phyloP scores from a whole-genome alignment of 2,329 filamentous ascomycete genomes.

The Phoma sp. region DNA sequence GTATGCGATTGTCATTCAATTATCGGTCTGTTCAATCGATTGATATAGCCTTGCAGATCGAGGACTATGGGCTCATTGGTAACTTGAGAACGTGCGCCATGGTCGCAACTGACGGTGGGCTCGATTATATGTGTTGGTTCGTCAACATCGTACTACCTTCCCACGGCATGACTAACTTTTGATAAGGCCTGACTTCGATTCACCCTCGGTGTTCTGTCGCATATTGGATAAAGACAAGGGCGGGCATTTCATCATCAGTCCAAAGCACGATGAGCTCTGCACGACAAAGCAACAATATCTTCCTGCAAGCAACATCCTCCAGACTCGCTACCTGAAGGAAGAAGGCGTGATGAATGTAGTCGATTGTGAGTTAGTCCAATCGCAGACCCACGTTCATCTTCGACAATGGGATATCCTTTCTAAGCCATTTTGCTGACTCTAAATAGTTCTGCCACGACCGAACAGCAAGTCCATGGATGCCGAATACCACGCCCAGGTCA shows the following conservation, averaged over 20 bases:
- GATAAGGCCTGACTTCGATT: conserved; percentile 76
- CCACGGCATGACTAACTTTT: neutral
- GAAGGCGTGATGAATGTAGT: conserved; percentile 75
- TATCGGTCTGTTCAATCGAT: neutral
- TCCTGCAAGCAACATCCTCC: conserved; percentile 75
- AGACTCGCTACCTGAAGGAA: conserved; percentile 79
- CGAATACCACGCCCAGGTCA: conserved; percentile 31
- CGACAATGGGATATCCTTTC: neutral
- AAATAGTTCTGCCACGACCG: conserved; percentile 69
- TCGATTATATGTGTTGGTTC: conserved; percentile 81
- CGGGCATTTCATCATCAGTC: conserved; percentile 71
- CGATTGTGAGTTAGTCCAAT: conserved; percentile 56
- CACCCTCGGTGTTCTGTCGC: conserved; percentile 76
- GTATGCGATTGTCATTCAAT: conserved; percentile 1
- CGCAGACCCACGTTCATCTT: neutral
- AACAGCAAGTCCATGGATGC: conserved; percentile 62
- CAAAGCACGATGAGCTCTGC: conserved; percentile 57
- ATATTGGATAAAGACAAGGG: conserved; percentile 77
- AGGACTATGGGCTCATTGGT: conserved; percentile 80
- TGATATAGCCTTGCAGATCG: conserved; percentile 39
- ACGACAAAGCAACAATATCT: conserved; percentile 81
- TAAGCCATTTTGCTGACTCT: neutral
- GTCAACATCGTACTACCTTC: conserved; percentile 27
- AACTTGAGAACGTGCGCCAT: conserved; percentile 75
- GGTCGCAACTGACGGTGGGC: conserved; percentile 51